Evolutionary conservation across 2,329 filamentous ascomycete species (phyloP).

Genomic region (Botrytis elliptica): DNA sequence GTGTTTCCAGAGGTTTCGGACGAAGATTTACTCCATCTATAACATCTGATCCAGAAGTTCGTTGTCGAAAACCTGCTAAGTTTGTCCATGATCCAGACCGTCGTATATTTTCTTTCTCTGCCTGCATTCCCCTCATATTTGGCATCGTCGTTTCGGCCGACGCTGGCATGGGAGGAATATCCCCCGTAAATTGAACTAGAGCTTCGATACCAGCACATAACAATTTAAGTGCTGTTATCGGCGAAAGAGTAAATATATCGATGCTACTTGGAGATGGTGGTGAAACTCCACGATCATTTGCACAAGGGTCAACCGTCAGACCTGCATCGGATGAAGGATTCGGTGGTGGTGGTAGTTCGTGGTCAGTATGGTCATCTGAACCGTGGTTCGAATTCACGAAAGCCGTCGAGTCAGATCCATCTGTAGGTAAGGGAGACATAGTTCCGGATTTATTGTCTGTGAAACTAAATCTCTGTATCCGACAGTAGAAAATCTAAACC

Average conservation of each 20-base stretch:
- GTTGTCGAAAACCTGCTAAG: conserved; percentile 35
- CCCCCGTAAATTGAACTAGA: conserved; percentile 49
- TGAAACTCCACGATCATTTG: conserved; percentile 32
- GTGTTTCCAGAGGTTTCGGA: conserved; percentile 36
- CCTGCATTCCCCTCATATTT: conserved; percentile 61
- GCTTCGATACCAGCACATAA: conserved; percentile 71
- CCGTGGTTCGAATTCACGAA: conserved; percentile 35
- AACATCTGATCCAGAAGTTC: conserved; percentile 38
- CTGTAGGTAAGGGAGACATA: conserved; percentile 9
- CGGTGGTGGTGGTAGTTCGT: conserved; percentile 35
- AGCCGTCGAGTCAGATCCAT: background rate
- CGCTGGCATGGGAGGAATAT: conserved; percentile 73
- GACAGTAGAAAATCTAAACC: conserved; percentile 1
- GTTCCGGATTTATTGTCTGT: background rate
- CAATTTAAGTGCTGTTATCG: conserved; percentile 73
- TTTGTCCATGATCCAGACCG: conserved; percentile 54
- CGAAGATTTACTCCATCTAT: conserved; percentile 57
- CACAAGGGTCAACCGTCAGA: conserved; percentile 30
- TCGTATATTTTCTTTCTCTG: conserved; percentile 60
- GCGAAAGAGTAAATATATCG: conserved; percentile 71
- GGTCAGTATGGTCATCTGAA: conserved; percentile 35
- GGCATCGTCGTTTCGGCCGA: conserved; percentile 62
- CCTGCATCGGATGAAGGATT: conserved; percentile 37
- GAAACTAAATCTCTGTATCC: background rate
- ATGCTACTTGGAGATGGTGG: conserved; percentile 45